A percentile compares a stretch with the other conserved stretches of the same genome.
phyloP scores from a whole-genome alignment of 129 eudicot species.

The Silybum marianum region DNA sequence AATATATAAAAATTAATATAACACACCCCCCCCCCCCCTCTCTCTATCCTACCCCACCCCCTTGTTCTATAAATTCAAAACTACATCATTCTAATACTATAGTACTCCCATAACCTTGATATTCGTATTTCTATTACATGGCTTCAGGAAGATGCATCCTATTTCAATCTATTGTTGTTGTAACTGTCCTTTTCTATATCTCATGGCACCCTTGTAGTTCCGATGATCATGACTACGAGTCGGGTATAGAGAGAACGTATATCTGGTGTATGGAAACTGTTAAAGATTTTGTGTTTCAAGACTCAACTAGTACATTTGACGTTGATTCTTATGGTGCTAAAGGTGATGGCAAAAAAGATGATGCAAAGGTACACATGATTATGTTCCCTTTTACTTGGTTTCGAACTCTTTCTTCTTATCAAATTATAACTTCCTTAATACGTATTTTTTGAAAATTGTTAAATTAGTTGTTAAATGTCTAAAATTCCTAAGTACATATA shows the following conservation, averaged over 20 bases:
- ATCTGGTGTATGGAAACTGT: constrained; percentile 7
- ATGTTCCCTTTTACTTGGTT: not conserved
- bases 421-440: not conserved
- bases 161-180: not conserved
- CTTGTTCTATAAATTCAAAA: constrained; percentile 28
- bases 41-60: not conserved
- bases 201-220: constrained; percentile 17
- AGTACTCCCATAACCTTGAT: not conserved
- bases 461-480: not conserved
- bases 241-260: not conserved
- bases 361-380: constrained; percentile 50
- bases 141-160: constrained; percentile 9
- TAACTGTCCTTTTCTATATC: constrained; percentile 22
- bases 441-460: not conserved
- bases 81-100: constrained; percentile 24
- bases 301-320: constrained; percentile 23
- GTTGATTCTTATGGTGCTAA: constrained; percentile 69
- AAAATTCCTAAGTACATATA: not conserved
- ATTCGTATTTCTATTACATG: constrained; percentile 1
- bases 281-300: constrained; percentile 18
- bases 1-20: not conserved
- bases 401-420: not conserved
- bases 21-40: too few relatives aligned
- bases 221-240: constrained; percentile 17
- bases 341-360: constrained; percentile 72